A percentile compares a stretch with the other conserved stretches of the same genome.
Evolutionary conservation across 495 filamentous ascomycete genomes (phyloP).

Genomic region (Coniosporium apollinis): DNA sequence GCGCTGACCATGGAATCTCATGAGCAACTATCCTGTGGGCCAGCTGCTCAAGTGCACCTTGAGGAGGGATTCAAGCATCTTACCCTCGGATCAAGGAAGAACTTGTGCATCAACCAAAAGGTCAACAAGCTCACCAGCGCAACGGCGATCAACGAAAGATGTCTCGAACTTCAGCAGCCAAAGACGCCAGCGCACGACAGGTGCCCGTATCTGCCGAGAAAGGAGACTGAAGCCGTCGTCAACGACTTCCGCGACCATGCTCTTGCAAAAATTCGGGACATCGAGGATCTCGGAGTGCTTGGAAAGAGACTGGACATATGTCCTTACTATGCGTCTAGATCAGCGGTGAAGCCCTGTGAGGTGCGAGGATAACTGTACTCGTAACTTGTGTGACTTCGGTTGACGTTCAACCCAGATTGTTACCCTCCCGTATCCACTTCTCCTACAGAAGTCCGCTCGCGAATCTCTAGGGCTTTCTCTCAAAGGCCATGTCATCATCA

Average conservation of each 20-base stretch:
- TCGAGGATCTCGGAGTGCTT: slow-evolving; percentile 70
- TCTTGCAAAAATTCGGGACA: slow-evolving; percentile 74
- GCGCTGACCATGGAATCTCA: slow-evolving; percentile 14
- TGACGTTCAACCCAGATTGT: slow-evolving; percentile 46
- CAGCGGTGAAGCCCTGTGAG: slow-evolving; percentile 65
- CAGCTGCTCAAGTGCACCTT: slow-evolving; percentile 18
- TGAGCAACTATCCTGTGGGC: too few relatives aligned
- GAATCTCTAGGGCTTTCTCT: slow-evolving; percentile 76
- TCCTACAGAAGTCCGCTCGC: slow-evolving; percentile 76
- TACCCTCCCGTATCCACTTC: slow-evolving; percentile 80
- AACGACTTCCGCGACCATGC: slow-evolving; percentile 79
- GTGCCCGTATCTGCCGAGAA: slow-evolving; percentile 64
- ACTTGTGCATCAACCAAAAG: slow-evolving; percentile 78
- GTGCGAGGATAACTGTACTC: slow-evolving; percentile 22
- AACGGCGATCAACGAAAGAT: slow-evolving; percentile 89
- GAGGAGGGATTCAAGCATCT: slow-evolving; percentile 67
- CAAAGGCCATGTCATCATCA: slow-evolving; percentile 74
- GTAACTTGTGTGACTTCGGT: background rate
- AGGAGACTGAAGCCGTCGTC: slow-evolving; percentile 51
- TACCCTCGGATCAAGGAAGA: slow-evolving; percentile 76
- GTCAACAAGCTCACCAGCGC: slow-evolving; percentile 54
- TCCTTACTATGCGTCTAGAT: slow-evolving; percentile 86
- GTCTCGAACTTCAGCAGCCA: slow-evolving; percentile 74
- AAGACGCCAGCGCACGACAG: slow-evolving; percentile 45
- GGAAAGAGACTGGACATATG: slow-evolving; percentile 72